Evolutionary conservation across 495 filamentous ascomycete species (phyloP), one percentile per base, ranked within the genome.

Genomic region (Penicillium subrubescens): DNA sequence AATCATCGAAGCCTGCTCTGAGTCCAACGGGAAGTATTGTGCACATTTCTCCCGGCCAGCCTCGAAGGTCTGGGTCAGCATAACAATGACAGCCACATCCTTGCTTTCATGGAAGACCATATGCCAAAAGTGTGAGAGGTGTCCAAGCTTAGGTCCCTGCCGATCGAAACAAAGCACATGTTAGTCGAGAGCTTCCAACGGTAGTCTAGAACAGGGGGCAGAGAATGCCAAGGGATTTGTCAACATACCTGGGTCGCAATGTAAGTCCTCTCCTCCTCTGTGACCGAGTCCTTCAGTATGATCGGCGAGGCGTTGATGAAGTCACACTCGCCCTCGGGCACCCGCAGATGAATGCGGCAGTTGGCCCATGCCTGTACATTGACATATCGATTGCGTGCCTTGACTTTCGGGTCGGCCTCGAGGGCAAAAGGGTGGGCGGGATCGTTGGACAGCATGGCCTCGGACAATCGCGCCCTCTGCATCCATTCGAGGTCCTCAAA

Each of bases 251-350:
- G 89, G 52, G 81, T 93, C 59, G 83, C 88, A 68, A 92, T 92
- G 70, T 88, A 92, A 50, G 76, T 83, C 60, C 82, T 80, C 55
- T 82, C 74, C 44, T 78, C 74, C 41, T 76, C 69, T 17, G 86
- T 83, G 11, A 80, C 76, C 8, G 86, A 83, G 60, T 86, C 85
- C 39, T 76, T 79, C 31, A 97, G 79, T 7, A 82, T 70, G 51
- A 99, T 96, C 21, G 93, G 92, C 8, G 92, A 96, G 21, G 95
- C 95, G 73, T 99, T 99, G 81, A 98, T 96, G 77, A 98, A 99
- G 75, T 97, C 92, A 67, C 88, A 87, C 60, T 88, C 79, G 15
- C 89, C 92, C 33, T 89, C 86, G 12, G 92, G 90, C 2, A 98
- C 95, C 37, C 85, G 84, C 25, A 99, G 86, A 70, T 88, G 89